phyloP scores from a whole-genome alignment of 2,329 filamentous ascomycete species.

The Aphanoascus verrucosus region DNA sequence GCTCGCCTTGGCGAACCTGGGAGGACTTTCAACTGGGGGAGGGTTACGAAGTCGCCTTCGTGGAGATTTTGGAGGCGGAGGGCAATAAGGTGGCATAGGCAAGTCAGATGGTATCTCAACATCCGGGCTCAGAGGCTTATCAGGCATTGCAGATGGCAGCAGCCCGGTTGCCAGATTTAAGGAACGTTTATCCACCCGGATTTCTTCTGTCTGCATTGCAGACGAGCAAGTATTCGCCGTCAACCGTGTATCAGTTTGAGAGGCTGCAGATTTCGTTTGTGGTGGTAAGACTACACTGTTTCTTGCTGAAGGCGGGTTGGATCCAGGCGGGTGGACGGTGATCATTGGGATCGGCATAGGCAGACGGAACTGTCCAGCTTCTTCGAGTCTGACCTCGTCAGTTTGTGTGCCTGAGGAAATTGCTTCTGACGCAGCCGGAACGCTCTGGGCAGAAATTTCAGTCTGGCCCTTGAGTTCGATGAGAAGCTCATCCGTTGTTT shows the following conservation, averaged over 20 bases:
- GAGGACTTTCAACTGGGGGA: constrained; percentile 37
- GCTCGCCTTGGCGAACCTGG: constrained; percentile 21
- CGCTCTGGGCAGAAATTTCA: background rate
- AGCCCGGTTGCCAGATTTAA: constrained; percentile 66
- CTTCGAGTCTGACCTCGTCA: constrained; percentile 15
- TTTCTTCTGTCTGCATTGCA: constrained; percentile 80
- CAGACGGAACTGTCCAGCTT: constrained; percentile 5
- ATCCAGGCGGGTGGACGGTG: constrained; percentile 78
- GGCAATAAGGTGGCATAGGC: constrained; percentile 27
- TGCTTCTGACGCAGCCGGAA: constrained; percentile 11
- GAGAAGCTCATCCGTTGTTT: constrained; percentile 33
- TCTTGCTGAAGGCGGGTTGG: constrained; percentile 67
- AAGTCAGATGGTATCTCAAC: constrained; percentile 19
- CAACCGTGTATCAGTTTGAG: constrained; percentile 57
- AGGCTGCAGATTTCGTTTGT: constrained; percentile 67
- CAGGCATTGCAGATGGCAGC: constrained; percentile 64
- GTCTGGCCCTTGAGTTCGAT: constrained; percentile 28
- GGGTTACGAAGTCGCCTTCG: constrained; percentile 22
- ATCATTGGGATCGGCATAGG: constrained; percentile 64
- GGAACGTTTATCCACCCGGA: constrained; percentile 68
- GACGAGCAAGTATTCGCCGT: constrained; percentile 41
- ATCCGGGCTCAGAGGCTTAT: constrained; percentile 34
- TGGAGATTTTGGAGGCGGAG: constrained; percentile 27
- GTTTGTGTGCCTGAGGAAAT: constrained; percentile 26
- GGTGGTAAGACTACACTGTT: constrained; percentile 67